Percentiles rank a stretch among this genome's conserved stretches.
Evolutionary conservation across 2,329 filamentous ascomycete species (phyloP).

Genomic region (Arthrobotrys sinensis): DNA sequence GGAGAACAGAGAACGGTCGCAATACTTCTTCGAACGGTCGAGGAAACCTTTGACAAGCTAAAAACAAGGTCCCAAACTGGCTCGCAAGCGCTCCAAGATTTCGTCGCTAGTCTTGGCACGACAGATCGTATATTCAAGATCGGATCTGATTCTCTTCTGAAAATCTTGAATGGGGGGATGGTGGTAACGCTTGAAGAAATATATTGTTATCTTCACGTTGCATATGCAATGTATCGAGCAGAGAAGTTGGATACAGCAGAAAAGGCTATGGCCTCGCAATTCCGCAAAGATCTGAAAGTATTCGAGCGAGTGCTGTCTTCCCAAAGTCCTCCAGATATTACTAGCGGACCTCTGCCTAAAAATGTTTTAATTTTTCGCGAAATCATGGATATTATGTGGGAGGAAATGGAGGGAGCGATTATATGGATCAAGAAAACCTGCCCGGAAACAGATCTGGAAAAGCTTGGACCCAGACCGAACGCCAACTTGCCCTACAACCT

Average conservation of each 20-base stretch:
- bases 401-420: constrained; percentile 6
- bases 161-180: not conserved
- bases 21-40: not conserved
- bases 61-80: not conserved
- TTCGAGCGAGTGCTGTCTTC: constrained; percentile 9
- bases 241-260: not conserved
- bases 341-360: not conserved
- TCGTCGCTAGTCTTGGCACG: not conserved
- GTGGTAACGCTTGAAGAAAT: constrained; percentile 10
- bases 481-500: not conserved
- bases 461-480: not conserved
- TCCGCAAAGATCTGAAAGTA: constrained; percentile 9
- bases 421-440: not conserved
- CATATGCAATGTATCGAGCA: constrained; percentile 21
- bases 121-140: not conserved
- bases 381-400: constrained; percentile 28
- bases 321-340: not conserved
- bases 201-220: constrained; percentile 29
- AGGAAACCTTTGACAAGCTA: not conserved
- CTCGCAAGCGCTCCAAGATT: not conserved
- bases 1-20: not conserved
- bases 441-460: not conserved
- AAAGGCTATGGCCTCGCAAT: not conserved
- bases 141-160: not conserved
- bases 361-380: constrained; percentile 13